These are phyloP conservation scores for Skeletonema tropicum DNA, from an alignment of 108 stramenopile genomes.

Conservation along the genomic window DNA sequence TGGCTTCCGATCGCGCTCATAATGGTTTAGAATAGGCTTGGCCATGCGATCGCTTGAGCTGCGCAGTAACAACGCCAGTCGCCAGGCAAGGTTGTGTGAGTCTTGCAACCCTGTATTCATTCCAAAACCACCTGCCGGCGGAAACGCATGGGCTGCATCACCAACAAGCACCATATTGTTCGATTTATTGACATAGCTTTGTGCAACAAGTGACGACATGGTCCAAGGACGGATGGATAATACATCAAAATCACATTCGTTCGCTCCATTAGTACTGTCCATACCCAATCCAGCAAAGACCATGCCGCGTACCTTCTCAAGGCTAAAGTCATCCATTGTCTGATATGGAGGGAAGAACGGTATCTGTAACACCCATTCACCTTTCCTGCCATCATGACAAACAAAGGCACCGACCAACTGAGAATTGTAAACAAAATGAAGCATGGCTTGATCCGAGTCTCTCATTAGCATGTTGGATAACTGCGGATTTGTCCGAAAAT, in stretches of 20 bases:
- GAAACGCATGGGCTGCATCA: conserved; percentile 96
- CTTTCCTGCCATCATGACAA: conserved; percentile 72
- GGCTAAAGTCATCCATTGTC: conserved; percentile 64
- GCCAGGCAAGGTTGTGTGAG: conserved; percentile 91
- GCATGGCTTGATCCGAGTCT: conserved; percentile 76
- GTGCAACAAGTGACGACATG: conserved; percentile 85
- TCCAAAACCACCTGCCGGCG: conserved; percentile 96
- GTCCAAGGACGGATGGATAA: conserved; percentile 88
- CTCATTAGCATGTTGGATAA: conserved; percentile 38
- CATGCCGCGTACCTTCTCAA: conserved; percentile 52
- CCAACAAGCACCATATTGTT: conserved; percentile 69
- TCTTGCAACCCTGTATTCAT: conserved; percentile 98
- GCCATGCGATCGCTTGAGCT: background rate
- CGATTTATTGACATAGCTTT: conserved; percentile 54
- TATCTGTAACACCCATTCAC: conserved; percentile 93
- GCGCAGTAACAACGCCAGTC: conserved; percentile 52
- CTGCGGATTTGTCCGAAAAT: conserved; percentile 59
- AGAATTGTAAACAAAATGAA: conserved; percentile 91
- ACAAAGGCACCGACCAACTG: conserved; percentile 90
- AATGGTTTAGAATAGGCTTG: conserved; percentile 44
- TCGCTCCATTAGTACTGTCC: background rate
- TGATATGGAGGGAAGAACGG: conserved; percentile 96
- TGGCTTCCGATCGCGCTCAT: conserved; percentile 79
- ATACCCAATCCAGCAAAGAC: conserved; percentile 61
- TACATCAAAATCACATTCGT: conserved; percentile 53